These are phyloP conservation scores for Nitzschia palea DNA, from an alignment of 108 stramenopile species.

Conservation along the genomic window DNA sequence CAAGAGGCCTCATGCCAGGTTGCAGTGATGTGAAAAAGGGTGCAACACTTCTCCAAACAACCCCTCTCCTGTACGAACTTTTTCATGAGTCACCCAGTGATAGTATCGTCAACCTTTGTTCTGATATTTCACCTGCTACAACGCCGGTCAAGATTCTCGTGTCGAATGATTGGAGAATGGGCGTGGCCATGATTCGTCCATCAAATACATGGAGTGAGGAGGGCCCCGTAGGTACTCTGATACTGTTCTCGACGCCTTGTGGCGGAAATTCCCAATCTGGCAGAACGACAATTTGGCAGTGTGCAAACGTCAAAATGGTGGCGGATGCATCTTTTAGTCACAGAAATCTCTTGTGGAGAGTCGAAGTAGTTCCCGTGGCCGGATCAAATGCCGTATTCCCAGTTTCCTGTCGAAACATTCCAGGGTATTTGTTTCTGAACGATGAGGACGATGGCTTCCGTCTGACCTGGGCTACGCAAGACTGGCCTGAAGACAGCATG, in stretches of 20 bases:
- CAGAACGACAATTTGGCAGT: conserved; percentile 32
- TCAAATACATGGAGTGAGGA: conserved; percentile 30
- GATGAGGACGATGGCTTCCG: conserved; percentile 77
- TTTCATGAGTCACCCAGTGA: conserved; percentile 11
- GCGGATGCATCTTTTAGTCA: conserved; percentile 39
- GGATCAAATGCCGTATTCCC: neutral
- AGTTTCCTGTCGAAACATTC: neutral
- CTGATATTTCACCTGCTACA: conserved; percentile 37
- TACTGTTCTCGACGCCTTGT: neutral
- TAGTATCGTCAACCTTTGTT: conserved; percentile 4
- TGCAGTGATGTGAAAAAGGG: neutral
- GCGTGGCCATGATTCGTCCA: conserved; percentile 35
- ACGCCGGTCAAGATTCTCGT: conserved; percentile 56
- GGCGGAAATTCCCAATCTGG: conserved; percentile 4
- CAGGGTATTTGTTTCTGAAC: conserved; percentile 64
- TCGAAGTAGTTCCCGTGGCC: conserved; percentile 31
- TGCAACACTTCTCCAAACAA: conserved; percentile 20
- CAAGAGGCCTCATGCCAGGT: no score
- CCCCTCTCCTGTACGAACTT: conserved; percentile 17
- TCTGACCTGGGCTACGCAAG: conserved; percentile 54
- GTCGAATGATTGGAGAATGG: conserved; percentile 44
- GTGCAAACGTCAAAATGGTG: conserved; percentile 55
- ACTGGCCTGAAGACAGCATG: neutral
- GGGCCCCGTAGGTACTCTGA: conserved; percentile 8
- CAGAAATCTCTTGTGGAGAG: conserved; percentile 50